Evolutionary conservation across 2,329 filamentous ascomycete species (phyloP).

Genomic region (Fusarium keratoplasticum): DNA sequence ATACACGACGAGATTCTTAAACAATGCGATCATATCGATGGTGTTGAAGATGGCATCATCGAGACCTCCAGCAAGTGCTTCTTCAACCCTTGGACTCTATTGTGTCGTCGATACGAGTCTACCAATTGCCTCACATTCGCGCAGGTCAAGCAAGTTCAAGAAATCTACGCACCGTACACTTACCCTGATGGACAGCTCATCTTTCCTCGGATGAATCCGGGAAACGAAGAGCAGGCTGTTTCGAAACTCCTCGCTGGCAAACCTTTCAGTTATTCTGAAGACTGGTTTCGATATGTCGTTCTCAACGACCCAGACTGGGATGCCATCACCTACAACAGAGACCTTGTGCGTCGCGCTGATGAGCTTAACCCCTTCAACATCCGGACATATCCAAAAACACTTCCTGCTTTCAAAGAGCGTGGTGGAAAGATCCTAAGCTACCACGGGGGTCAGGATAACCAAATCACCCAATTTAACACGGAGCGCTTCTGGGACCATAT

Average conservation of each 20-base stretch:
- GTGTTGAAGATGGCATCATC: conserved; percentile 62
- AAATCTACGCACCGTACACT: conserved; percentile 18
- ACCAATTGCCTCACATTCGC: not conserved
- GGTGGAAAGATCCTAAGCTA: conserved; percentile 25
- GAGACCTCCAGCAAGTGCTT: not conserved
- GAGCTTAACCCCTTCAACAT: conserved; percentile 19
- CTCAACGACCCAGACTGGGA: conserved; percentile 15
- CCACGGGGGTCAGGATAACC: conserved; percentile 26
- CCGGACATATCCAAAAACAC: not conserved
- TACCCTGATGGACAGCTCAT: conserved; percentile 20
- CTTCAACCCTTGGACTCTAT: not conserved
- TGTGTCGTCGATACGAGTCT: not conserved
- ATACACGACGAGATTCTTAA: conserved; percentile 57
- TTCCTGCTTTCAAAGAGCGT: conserved; percentile 21
- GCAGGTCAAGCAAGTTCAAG: not conserved
- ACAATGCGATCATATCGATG: conserved; percentile 65
- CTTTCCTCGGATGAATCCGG: conserved; percentile 28
- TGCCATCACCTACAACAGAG: conserved; percentile 4
- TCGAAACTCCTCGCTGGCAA: conserved; percentile 16
- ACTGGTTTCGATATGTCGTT: conserved; percentile 27
- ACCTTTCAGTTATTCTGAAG: conserved; percentile 21
- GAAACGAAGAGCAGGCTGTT: conserved; percentile 14
- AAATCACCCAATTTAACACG: conserved; percentile 35
- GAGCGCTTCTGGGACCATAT: conserved; percentile 41
- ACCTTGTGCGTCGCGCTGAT: conserved; percentile 9